phyloP scores from a whole-genome alignment of 306 rosid species.

The Acacia melanoxylon region DNA sequence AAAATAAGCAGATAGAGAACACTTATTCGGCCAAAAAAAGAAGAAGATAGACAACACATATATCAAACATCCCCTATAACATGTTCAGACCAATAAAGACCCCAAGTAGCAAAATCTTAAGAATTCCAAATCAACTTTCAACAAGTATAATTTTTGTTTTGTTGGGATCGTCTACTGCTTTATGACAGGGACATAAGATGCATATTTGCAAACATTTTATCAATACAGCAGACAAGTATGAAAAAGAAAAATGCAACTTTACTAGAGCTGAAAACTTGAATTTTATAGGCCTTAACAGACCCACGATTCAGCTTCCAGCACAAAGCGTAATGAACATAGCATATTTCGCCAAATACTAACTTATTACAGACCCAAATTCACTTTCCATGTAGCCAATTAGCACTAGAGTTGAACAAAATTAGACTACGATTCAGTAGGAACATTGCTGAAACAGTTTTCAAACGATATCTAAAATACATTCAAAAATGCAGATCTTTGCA shows the following conservation, averaged over 20 bases:
- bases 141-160: neutral
- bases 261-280: neutral
- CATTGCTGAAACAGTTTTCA: neutral
- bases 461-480: neutral
- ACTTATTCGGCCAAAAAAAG: too few species aligned
- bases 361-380: neutral
- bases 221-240: too few species aligned
- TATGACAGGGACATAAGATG: conserved; percentile 14
- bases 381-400: neutral
- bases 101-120: neutral
- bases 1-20: neutral
- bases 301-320: neutral
- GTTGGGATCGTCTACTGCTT: neutral
- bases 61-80: neutral
- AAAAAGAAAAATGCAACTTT: too few species aligned
- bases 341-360: neutral
- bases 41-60: neutral
- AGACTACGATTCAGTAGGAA: neutral
- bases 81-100: neutral
- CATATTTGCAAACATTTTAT: neutral
- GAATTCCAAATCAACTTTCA: neutral
- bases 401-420: neutral
- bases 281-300: neutral
- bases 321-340: neutral
- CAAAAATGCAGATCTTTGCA: neutral